Evolutionary conservation across 2,329 filamentous ascomycete species (phyloP), one percentile per base, ranked within the genome.

Genomic region (Diaporthe eres): DNA sequence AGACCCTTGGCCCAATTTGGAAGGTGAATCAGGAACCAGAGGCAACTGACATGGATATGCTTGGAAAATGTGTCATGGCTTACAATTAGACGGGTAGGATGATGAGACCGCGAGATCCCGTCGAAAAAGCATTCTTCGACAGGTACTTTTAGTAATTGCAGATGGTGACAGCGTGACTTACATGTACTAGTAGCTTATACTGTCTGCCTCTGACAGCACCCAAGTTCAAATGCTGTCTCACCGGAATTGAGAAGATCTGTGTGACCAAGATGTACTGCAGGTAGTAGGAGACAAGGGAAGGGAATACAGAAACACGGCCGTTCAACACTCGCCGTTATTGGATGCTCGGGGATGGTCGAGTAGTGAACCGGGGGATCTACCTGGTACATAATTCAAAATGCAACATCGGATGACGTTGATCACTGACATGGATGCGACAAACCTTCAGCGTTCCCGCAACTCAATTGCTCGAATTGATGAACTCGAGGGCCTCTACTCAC

Each of bases 21-120:
- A 22, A 70, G 47, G 31, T 70, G 13, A 70, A 39, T 42, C 65
- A 70, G 65, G 47, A 70, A 70, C 47, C 19, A 25, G 19, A 55
- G 49, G 65, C 34, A 4, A 22, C 15, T n/a, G n/a, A 28, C 65
- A 70, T 55, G 65, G 49, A 51, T 42, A 28, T 55, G 65, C 65
- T 55, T 70, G 65, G 15, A 37, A 42, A 42, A 15, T 28, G n/a
- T 55, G 65, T 70, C 65, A 70, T 55, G 47, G 17, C 1, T 37
- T 39, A 12, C 12, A 39, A 39, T 22, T 28, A 7, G 13, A 49
- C 8, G 42, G 15, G 31, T 17, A n/a, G 55, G 34, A 31, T 39
- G 47, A 55, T 42, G 19, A 28, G 19, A 34, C 28, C 44, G 34
- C 44, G 34, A 25, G 47, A 34, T 19, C 1, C n/a, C 10, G 60